Percentiles rank a stretch among this genome's conserved stretches.
Conservation (phyloP, 2,329 filamentous ascomycete genomes). For the Endoconidiophora laricicola region DNA sequence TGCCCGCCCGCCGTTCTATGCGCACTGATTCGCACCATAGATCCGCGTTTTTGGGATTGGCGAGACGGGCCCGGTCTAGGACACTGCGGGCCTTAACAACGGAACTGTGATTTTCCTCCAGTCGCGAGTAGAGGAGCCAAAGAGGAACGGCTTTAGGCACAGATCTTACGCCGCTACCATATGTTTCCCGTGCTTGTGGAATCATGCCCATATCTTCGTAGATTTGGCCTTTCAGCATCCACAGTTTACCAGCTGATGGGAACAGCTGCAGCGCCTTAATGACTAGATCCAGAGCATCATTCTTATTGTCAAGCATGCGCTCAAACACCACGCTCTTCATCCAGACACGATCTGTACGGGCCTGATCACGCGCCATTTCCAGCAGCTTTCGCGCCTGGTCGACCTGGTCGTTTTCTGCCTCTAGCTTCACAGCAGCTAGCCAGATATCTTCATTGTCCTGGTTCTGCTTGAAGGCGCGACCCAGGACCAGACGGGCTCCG, state of each 20-base stretch:
- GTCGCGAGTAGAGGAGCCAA: constrained; percentile 74
- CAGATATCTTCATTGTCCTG: constrained; percentile 97
- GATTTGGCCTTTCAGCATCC: constrained; percentile 98
- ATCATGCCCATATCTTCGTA: constrained; percentile 71
- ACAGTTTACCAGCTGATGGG: constrained; percentile 72
- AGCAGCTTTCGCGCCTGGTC: constrained; percentile 72
- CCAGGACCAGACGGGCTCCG: constrained; percentile 71
- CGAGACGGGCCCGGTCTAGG: constrained; percentile 76
- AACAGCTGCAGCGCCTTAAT: constrained; percentile 77
- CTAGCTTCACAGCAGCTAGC: constrained; percentile 88
- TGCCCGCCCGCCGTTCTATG: constrained; percentile 75
- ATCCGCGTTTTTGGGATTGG: constrained; percentile 67
- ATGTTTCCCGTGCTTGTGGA: constrained; percentile 77
- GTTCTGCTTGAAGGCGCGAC: constrained; percentile 82
- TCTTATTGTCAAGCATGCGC: constrained; percentile 61
- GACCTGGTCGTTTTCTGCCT: constrained; percentile 72
- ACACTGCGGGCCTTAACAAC: constrained; percentile 86
- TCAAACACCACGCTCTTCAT: constrained; percentile 94
- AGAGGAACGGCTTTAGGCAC: constrained; percentile 71
- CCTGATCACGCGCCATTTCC: constrained; percentile 66
- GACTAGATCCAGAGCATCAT: constrained; percentile 71
- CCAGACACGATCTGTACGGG: constrained; percentile 91
- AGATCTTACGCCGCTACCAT: constrained; percentile 71
- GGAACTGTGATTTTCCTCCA: constrained; percentile 73
- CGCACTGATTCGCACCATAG: constrained; percentile 91